A percentile compares a stretch with the other conserved stretches of the same genome.
Evolutionary conservation across 495 filamentous ascomycete genomes (phyloP).

Genomic region (Lophiostoma macrostomum): DNA sequence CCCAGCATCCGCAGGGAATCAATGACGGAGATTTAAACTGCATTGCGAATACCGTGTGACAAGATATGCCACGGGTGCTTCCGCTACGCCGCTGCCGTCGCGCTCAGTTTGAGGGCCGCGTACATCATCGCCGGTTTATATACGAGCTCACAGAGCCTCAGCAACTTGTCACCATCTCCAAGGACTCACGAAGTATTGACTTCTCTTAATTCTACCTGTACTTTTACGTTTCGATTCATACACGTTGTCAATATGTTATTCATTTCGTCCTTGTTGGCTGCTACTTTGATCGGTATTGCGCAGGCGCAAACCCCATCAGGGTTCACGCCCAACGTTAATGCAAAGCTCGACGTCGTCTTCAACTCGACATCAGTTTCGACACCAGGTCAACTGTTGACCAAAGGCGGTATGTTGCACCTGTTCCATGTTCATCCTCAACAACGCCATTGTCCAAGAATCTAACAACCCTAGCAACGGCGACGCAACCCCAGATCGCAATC

Average conservation of each 20-base stretch:
- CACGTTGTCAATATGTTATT: conserved; percentile 10
- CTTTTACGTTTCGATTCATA: background rate
- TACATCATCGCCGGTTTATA: conserved; percentile 5
- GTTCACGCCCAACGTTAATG: conserved; percentile 23
- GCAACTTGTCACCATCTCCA: too few relatives aligned
- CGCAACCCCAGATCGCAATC: conserved; percentile 20
- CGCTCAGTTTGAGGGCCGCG: conserved; percentile 10
- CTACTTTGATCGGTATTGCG: conserved; percentile 16
- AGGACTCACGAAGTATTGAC: background rate
- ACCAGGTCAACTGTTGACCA: conserved; percentile 17
- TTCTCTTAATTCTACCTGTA: background rate
- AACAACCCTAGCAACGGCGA: conserved; percentile 10
- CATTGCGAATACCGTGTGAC: conserved; percentile 7
- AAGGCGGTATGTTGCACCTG: conserved; percentile 15
- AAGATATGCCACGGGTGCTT: conserved; percentile 9
- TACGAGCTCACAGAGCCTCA: too few relatives aligned
- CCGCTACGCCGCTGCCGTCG: background rate
- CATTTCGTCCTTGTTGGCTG: conserved; percentile 9
- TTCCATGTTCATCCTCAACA: background rate
- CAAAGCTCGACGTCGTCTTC: conserved; percentile 23
- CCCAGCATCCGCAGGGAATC: background rate
- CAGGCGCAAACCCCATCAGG: conserved; percentile 30
- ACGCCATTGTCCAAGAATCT: too few relatives aligned
- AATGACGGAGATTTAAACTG: conserved; percentile 3
- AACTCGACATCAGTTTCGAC: conserved; percentile 23